Percentiles rank a stretch among this genome's conserved stretches.
phyloP scores from a whole-genome alignment of 345 rosid genomes.

The Pelargonium nanum region DNA sequence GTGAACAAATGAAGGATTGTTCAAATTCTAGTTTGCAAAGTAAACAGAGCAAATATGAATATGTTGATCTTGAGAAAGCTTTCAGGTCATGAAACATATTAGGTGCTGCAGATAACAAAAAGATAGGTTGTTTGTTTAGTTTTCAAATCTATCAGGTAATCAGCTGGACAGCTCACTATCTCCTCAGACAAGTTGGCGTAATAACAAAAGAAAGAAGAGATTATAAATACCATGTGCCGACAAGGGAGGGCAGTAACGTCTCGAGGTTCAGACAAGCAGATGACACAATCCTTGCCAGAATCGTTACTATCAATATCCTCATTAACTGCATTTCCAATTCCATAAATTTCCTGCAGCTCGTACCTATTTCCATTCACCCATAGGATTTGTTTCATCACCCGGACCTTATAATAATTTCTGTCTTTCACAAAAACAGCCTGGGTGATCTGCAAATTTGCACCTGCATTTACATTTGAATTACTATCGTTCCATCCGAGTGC shows the following conservation, averaged over 20 bases:
- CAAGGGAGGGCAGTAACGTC: slow-evolving; percentile 48
- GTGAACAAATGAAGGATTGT: too few relatives aligned
- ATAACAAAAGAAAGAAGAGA: too few relatives aligned
- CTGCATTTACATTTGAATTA: background rate
- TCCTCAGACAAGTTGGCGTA: too few relatives aligned
- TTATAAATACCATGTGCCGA: slow-evolving; percentile 43
- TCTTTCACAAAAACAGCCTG: slow-evolving; percentile 39
- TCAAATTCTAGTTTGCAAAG: too few relatives aligned
- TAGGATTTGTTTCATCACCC: slow-evolving; percentile 39
- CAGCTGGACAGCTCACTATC: too few relatives aligned
- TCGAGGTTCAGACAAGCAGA: slow-evolving; percentile 49
- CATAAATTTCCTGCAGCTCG: slow-evolving; percentile 49
- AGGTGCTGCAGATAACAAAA: too few relatives aligned
- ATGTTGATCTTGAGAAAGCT: too few relatives aligned
- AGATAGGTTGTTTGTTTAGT: too few relatives aligned
- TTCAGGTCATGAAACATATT: too few relatives aligned
- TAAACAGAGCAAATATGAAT: too few relatives aligned
- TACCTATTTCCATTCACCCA: slow-evolving; percentile 38
- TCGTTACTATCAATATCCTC: slow-evolving; percentile 34
- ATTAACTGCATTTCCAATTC: slow-evolving; percentile 34
- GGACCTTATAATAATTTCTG: slow-evolving; percentile 21
- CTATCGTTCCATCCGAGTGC: slow-evolving; percentile 21
- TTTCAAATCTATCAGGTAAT: too few relatives aligned
- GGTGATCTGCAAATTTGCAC: slow-evolving; percentile 35
- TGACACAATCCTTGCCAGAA: slow-evolving; percentile 46